Percentiles rank a stretch among this genome's conserved stretches.
These are phyloP conservation scores for Solanum peruvianum DNA, from an alignment of 257 asterid genomes.

Conservation along the genomic window DNA sequence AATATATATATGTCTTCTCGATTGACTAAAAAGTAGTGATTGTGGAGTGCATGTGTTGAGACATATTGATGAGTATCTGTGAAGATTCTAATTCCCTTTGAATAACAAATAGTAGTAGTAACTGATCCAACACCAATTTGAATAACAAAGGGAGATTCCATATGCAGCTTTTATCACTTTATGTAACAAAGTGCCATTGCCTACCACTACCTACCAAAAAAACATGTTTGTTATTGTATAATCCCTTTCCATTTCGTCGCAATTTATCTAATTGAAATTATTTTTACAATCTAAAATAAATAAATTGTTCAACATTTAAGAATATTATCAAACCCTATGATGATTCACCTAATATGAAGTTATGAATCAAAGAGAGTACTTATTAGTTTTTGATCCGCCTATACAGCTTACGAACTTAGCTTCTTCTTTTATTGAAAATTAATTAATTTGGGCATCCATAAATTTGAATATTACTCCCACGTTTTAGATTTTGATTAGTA, in stretches of 20 bases:
- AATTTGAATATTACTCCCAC: neutral
- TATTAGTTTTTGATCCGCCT: neutral
- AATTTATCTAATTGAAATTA: no score
- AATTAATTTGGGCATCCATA: neutral
- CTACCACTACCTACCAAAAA: neutral
- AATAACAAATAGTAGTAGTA: neutral
- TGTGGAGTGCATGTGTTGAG: neutral
- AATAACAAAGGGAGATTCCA: conserved; percentile 13
- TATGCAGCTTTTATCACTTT: conserved; percentile 6
- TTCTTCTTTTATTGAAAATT: no score
- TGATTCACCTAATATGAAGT: no score
- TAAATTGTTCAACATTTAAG: no score
- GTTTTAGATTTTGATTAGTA: neutral
- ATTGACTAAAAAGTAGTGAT: neutral
- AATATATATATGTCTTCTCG: neutral
- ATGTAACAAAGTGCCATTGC: neutral
- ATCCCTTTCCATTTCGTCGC: no score
- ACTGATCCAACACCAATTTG: neutral
- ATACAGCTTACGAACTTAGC: neutral
- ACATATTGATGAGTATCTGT: neutral
- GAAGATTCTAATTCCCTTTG: neutral
- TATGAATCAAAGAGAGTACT: no score
- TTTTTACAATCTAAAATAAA: no score
- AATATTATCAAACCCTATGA: no score
- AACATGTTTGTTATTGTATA: neutral